phyloP scores from a whole-genome alignment of 352 stramenopile genomes.

The Phytopythium oedochilum region DNA sequence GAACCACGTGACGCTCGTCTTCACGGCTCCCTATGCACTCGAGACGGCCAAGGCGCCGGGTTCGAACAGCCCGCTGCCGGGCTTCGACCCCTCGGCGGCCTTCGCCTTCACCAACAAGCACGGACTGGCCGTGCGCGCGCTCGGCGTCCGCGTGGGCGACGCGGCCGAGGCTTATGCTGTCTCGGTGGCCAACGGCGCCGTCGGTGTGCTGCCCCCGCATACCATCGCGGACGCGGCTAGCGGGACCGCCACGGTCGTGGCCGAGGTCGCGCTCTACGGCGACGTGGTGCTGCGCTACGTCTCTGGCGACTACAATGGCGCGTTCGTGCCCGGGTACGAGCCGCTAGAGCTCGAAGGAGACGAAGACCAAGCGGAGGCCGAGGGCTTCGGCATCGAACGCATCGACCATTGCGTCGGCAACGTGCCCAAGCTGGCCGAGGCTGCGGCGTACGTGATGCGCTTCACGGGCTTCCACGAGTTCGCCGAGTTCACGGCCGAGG shows the following conservation, averaged over 20 bases:
- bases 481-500: constrained; percentile 92
- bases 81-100: constrained; percentile 58
- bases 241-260: constrained; percentile 50
- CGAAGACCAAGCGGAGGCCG: constrained; percentile 79
- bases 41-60: constrained; percentile 54
- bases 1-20: constrained; percentile 77
- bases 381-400: constrained; percentile 81
- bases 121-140: constrained; percentile 68
- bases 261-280: constrained; percentile 85
- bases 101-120: constrained; percentile 83
- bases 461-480: constrained; percentile 92
- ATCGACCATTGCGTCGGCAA: constrained; percentile 90
- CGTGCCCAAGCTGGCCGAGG: constrained; percentile 86
- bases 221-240: constrained; percentile 52
- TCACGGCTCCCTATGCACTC: constrained; percentile 85
- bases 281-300: constrained; percentile 87
- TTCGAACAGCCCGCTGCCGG: constrained; percentile 45
- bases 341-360: constrained; percentile 79
- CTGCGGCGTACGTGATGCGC: constrained; percentile 74
- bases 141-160: constrained; percentile 81
- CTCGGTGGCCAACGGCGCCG: constrained; percentile 68
- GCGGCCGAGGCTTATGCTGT: constrained; percentile 70
- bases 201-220: constrained; percentile 50
- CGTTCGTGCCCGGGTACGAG: constrained; percentile 81
- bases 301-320: constrained; percentile 66